These are phyloP conservation scores for Lithospermum erythrorhizon DNA, from an alignment of 257 asterid species.

Conservation along the genomic window DNA sequence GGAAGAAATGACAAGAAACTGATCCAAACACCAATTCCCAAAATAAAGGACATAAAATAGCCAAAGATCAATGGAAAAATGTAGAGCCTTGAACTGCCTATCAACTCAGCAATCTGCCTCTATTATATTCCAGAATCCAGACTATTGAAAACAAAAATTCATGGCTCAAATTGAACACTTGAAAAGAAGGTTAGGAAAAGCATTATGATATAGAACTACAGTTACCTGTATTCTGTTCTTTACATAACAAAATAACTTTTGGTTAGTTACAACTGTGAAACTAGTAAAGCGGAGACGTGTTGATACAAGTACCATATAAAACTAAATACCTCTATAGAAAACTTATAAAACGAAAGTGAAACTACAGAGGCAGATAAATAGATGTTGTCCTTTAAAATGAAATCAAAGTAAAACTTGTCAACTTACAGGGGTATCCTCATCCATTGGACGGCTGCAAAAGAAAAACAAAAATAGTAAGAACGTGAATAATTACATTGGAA, in stretches of 20 bases:
- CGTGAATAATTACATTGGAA: not conserved
- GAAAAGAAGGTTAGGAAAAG: not conserved
- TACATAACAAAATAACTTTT: not conserved
- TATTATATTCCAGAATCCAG: not conserved
- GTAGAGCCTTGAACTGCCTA: too few species aligned
- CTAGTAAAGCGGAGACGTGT: not conserved
- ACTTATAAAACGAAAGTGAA: not conserved
- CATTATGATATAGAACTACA: not conserved
- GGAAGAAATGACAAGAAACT: too few species aligned
- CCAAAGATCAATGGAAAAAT: too few species aligned
- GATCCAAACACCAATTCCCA: not conserved
- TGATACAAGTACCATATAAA: not conserved
- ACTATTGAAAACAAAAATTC: not conserved
- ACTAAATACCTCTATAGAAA: not conserved
- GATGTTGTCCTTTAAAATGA: not conserved
- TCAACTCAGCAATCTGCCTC: too few species aligned
- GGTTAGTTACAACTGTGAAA: not conserved
- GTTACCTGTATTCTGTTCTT: too few species aligned
- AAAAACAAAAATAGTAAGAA: not conserved
- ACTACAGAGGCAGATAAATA: not conserved
- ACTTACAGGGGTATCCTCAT: constrained; percentile 54
- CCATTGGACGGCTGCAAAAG: constrained; percentile 59
- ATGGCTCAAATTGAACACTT: not conserved
- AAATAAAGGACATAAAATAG: too few species aligned
- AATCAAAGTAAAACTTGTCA: not conserved